Conservation (phyloP, 495 filamentous ascomycete genomes). For the Gamarada debralockiae region DNA sequence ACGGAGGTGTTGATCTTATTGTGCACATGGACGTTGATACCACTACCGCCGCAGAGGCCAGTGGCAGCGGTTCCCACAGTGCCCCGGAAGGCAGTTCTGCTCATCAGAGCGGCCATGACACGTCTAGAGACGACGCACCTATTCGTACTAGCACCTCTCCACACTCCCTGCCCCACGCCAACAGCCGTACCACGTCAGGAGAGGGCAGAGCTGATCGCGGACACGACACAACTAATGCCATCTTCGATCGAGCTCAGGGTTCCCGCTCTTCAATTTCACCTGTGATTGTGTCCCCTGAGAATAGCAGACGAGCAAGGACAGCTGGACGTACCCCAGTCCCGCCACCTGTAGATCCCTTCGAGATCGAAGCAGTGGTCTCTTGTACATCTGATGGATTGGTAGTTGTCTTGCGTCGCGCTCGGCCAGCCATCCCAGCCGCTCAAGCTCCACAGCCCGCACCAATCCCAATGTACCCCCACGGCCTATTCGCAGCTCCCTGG, state of each 20-base stretch:
- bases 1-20: constrained; percentile 17
- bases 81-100: background rate
- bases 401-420: constrained; percentile 73
- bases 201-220: constrained; percentile 14
- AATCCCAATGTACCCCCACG: constrained; percentile 53
- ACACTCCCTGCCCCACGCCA: background rate
- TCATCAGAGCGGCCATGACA: background rate
- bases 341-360: constrained; percentile 37
- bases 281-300: background rate
- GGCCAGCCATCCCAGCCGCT: constrained; percentile 61
- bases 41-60: background rate
- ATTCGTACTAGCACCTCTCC: background rate
- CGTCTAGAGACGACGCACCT: background rate
- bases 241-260: constrained; percentile 12
- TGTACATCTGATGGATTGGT: constrained; percentile 89
- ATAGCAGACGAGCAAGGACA: background rate
- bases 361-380: constrained; percentile 84
- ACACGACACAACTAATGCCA: constrained; percentile 5
- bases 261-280: constrained; percentile 16
- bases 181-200: constrained; percentile 6
- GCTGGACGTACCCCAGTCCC: background rate
- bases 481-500: constrained; percentile 78
- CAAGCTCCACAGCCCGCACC: constrained; percentile 36
- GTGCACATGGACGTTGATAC: constrained; percentile 35
- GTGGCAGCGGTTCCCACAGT: background rate